Base-by-base conservation (phyloP, 768 basidiomycete genomes). In the Podaxis rugospora region DNA sequence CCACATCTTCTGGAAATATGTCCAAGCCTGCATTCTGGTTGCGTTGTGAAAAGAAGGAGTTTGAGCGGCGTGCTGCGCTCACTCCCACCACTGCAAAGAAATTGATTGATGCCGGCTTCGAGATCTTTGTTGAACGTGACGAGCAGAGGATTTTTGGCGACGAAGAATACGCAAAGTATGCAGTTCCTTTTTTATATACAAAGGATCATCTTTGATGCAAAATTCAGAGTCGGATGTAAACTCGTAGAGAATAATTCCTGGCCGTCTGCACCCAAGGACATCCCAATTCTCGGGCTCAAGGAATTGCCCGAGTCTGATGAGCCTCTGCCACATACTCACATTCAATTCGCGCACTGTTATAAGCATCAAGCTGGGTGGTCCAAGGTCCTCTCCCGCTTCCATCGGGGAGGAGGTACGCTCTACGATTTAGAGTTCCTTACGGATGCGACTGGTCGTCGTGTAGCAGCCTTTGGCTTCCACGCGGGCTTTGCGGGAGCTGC, bases 401-500 rank as follows among this genome's bases (percentile, higher is more conserved):
- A 83, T 71, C 80, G 80, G 52, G 97, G 95, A 13, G 80, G 81
- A 21, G 96, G 95, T 32, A 88, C 86, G 11, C 78, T 98, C 23
- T 98, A 98, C 75, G 97, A 98, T 72, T 80, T 98, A 57, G 97
- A 99, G 75, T 99, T 98, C 76, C 80, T 98, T 64, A 89, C 85
- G 64, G 93, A 98, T 70, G 84, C 79, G 1, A 78, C 67, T 40
- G 93, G 95, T 13, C 83, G 96, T 28, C 90, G 97, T 49, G 95
- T 99, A 37, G 96, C 97, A 14, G 97, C 97, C 0, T 99, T 99
- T 69, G 97, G 97, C 5, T 99, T 89, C 78, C 92, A 98, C 72
- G 97, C 97, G 11, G 97, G 97, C 4, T 99, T 98, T 68, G 95
- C 96, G n/a, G 97, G 97, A 14, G 93, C 95, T 9, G 96, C 95